A percentile compares a stretch with the other conserved stretches of the same genome.
Evolutionary conservation across 2,329 filamentous ascomycete species (phyloP).

Genomic region (Neofusicoccum sp.): DNA sequence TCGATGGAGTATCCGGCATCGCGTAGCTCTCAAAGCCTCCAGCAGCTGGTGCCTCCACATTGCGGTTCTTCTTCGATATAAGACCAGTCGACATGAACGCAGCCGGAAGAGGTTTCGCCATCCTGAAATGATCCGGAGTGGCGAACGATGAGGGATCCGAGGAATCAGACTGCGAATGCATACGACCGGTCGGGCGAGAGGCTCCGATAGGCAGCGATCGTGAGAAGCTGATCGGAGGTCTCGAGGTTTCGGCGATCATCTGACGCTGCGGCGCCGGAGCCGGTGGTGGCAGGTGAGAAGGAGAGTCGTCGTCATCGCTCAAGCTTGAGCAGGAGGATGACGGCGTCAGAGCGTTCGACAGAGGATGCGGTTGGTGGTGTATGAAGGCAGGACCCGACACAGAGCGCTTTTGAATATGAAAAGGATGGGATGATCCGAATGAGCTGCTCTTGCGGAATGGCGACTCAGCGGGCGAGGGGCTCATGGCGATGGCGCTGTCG

Average conservation of each 20-base stretch:
- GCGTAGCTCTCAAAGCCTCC: slow-evolving; percentile 56
- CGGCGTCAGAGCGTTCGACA: slow-evolving; percentile 82
- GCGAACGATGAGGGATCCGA: slow-evolving; percentile 58
- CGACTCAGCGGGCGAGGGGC: slow-evolving; percentile 66
- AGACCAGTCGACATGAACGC: slow-evolving; percentile 94
- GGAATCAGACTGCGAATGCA: slow-evolving; percentile 48
- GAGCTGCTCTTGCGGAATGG: slow-evolving; percentile 38
- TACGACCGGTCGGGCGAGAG: slow-evolving; percentile 47
- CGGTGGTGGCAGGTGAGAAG: slow-evolving; percentile 56
- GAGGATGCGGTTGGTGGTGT: slow-evolving; percentile 62
- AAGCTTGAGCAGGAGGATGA: slow-evolving; percentile 81
- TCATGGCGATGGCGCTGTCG: slow-evolving; percentile 71
- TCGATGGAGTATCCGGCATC: slow-evolving; percentile 95
- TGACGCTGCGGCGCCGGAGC: slow-evolving; percentile 29
- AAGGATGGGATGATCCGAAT: slow-evolving; percentile 31
- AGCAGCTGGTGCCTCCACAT: slow-evolving; percentile 63
- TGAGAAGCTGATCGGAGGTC: slow-evolving; percentile 54
- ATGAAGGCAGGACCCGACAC: slow-evolving; percentile 23
- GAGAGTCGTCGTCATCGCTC: slow-evolving; percentile 62
- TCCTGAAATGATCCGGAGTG: slow-evolving; percentile 74
- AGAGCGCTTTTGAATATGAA: slow-evolving; percentile 24
- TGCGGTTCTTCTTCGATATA: slow-evolving; percentile 88
- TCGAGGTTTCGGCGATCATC: slow-evolving; percentile 24
- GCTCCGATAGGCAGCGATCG: slow-evolving; percentile 72
- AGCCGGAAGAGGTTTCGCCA: slow-evolving; percentile 71